Conservation (phyloP, 1,284 basidiomycete genomes). For the Binderoboletus segoi region DNA sequence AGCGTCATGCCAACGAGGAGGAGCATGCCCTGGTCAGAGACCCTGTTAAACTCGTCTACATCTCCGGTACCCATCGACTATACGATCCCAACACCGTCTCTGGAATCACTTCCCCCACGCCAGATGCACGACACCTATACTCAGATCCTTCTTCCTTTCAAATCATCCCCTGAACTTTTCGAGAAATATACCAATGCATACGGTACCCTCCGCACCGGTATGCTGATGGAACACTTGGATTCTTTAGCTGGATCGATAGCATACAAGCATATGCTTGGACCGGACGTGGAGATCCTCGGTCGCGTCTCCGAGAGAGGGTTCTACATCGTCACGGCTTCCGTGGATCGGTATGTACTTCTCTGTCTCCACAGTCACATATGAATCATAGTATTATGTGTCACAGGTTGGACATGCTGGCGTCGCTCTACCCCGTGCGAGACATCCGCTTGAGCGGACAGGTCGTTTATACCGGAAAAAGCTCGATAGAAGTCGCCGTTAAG, state of each 20-base stretch:
- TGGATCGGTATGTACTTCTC: constrained; percentile 57
- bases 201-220: constrained; percentile 67
- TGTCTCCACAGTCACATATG: background rate
- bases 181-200: constrained; percentile 72
- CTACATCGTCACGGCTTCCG: constrained; percentile 82
- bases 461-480: constrained; percentile 74
- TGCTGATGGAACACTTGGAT: constrained; percentile 78
- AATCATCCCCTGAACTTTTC: constrained; percentile 55
- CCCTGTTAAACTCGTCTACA: constrained; percentile 43
- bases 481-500: constrained; percentile 82
- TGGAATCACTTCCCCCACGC: constrained; percentile 43
- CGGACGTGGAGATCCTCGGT: constrained; percentile 54
- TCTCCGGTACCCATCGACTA: constrained; percentile 20
- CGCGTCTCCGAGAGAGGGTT: constrained; percentile 64
- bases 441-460: constrained; percentile 79
- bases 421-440: constrained; percentile 62
- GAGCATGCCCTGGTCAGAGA: constrained; percentile 58
- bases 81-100: constrained; percentile 18
- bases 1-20: constrained; percentile 57
- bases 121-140: constrained; percentile 73
- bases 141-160: constrained; percentile 65
- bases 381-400: background rate
- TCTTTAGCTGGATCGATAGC: constrained; percentile 81
- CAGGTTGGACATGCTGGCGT: constrained; percentile 66
- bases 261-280: constrained; percentile 79